Base-by-base conservation (phyloP, 768 basidiomycete species). In the Lactarius indigo region DNA sequence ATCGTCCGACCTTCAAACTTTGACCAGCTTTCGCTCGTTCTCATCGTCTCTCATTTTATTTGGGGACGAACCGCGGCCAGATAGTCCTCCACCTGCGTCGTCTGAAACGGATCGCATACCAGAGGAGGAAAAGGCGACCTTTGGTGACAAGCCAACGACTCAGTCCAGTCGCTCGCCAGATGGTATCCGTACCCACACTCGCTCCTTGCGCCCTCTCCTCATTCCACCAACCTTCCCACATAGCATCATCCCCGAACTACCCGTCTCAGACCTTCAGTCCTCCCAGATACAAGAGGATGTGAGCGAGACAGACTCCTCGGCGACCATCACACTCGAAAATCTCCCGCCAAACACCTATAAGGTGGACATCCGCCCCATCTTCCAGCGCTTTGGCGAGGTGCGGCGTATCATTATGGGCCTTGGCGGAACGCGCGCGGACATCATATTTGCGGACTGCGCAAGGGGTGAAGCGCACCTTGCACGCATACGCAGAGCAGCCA, bases 401-500 rank as follows among this genome's bases (percentile, higher is more conserved):
- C 33, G 3, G 37, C 57, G 50, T 47, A 55, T 67, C 31, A 1
- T 42, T 3, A 5, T 63, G 2, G 31, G 23, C 17, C n/a, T 31
- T 2, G 50, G 20, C 28, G 66, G 57, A 5, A 35, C 23, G 3
- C 13, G 33, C 26, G 66, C 66, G 5, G 66, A 67, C 5, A 56
- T 64, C 57, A 5, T 59, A 20, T 68, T 64, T 12, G 33, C 33
- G 5, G 58, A 64, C n/a, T 12, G 41, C 15, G 3, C 17, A 39
- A 17, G 52, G 31, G 33, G 58, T 64, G 4, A 60, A 20, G 15
- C 57, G 62, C 10, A 37, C 57, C 0, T 47, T 67, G 52, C 58
- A 59, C 13, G 66, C 66, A 5, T 67, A 67, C 12, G 66, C 66
- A 0, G 66, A 67, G 41, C 9, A 18, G 26, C 66, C 58, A 3